Evolutionary conservation across 2,329 filamentous ascomycete genomes (phyloP).

Genomic region (Trichoderma sp.): DNA sequence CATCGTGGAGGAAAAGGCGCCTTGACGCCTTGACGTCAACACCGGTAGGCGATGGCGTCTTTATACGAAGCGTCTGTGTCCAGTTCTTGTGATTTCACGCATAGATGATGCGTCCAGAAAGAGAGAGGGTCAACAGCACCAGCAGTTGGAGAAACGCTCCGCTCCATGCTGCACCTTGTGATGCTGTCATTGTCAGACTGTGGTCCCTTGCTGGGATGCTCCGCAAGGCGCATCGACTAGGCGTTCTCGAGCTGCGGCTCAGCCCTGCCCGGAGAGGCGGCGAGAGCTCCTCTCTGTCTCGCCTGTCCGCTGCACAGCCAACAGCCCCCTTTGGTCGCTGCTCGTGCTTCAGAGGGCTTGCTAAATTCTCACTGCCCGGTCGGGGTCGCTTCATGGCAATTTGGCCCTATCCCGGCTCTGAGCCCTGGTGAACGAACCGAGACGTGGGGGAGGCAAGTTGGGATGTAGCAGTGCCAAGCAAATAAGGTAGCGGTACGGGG

Average conservation of each 20-base stretch:
- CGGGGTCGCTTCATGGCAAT: background rate
- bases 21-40: conserved; percentile 10
- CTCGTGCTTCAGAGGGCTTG: background rate
- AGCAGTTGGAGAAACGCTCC: too few species aligned
- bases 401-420: background rate
- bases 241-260: conserved; percentile 18
- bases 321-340: conserved; percentile 7
- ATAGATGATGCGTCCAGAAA: background rate
- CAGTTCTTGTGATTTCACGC: background rate
- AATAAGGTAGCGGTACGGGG: too few species aligned
- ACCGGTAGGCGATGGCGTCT: background rate
- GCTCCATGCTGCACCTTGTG: background rate
- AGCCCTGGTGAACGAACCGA: background rate
- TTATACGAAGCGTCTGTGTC: background rate
- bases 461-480: too few species aligned
- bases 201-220: conserved; percentile 13
- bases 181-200: conserved; percentile 11
- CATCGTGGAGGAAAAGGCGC: background rate
- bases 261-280: conserved; percentile 14
- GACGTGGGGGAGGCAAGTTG: background rate
- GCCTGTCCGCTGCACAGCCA: conserved; percentile 18
- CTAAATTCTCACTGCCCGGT: conserved; percentile 26
- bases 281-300: background rate
- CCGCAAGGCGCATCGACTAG: conserved; percentile 23
- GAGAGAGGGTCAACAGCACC: background rate